Percentiles rank a stretch among this genome's conserved stretches.
phyloP scores from a whole-genome alignment of 192 early-diverging fungal genomes.

The Oehlia diaphana region DNA sequence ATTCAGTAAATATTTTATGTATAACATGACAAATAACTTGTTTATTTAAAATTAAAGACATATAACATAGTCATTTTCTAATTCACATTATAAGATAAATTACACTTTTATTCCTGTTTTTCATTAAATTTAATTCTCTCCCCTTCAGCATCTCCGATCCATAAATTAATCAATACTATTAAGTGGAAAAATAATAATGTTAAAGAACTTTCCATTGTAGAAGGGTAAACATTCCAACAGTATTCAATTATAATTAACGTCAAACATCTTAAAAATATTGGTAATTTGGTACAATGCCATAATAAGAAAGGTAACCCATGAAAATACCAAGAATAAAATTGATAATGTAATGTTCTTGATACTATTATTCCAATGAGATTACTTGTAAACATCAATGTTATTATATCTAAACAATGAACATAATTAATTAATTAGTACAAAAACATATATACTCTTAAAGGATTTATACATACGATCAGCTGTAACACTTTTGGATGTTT shows the following conservation, averaged over 20 bases:
- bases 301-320: conserved; percentile 82
- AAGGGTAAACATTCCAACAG: conserved; percentile 90
- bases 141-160: conserved; percentile 32
- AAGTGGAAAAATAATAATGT: conserved; percentile 34
- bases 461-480: conserved; percentile 37
- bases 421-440: no score
- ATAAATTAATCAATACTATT: conserved; percentile 37
- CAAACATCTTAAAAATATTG: conserved; percentile 32
- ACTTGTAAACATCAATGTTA: conserved; percentile 72
- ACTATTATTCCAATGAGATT: conserved; percentile 92
- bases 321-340: conserved; percentile 97
- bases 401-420: conserved; percentile 48
- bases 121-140: not conserved
- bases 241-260: conserved; percentile 63
- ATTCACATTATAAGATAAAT: no score
- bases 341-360: conserved; percentile 90
- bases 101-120: not conserved
- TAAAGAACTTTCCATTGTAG: conserved; percentile 51
- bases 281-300: conserved; percentile 52
- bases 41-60: no score
- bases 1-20: no score
- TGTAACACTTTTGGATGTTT: conserved; percentile 16
- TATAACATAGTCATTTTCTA: no score
- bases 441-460: not conserved
- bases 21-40: no score